Evolutionary conservation across 164 flowering plant species (phyloP).

Genomic region (Tetrastigma voinierianum): DNA sequence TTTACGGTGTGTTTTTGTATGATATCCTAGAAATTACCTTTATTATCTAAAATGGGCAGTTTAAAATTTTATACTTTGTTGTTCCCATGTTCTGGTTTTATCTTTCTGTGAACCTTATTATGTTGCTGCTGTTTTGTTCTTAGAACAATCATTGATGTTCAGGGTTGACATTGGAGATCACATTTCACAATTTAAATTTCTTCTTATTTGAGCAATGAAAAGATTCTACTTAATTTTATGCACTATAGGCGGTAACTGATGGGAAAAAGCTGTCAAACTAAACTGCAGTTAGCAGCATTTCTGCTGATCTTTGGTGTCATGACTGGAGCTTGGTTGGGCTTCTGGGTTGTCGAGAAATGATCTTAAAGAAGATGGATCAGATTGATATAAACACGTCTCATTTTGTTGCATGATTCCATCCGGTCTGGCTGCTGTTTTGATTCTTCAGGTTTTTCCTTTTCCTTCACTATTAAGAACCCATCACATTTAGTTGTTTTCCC

Average conservation of each 20-base stretch:
- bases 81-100: too few species aligned
- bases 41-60: too few species aligned
- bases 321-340: conserved; percentile 96
- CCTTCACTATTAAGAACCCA: background rate
- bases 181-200: too few species aligned
- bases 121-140: too few species aligned
- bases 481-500: background rate
- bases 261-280: conserved; percentile 8
- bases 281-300: conserved; percentile 64
- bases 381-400: conserved; percentile 58
- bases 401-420: conserved; percentile 78
- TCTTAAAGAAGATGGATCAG: conserved; percentile 79
- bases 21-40: too few species aligned
- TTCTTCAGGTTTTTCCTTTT: conserved; percentile 60
- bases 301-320: conserved; percentile 52
- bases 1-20: too few species aligned
- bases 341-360: conserved; percentile 83
- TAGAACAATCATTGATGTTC: too few species aligned
- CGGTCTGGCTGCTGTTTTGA: conserved; percentile 59
- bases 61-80: background rate
- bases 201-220: too few species aligned
- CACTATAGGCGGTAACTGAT: conserved; percentile 3
- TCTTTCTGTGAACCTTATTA: too few species aligned
- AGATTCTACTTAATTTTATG: background rate
- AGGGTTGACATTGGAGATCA: too few species aligned